Conservation (phyloP, 345 rosid genomes). For the Mangifera indica region DNA sequence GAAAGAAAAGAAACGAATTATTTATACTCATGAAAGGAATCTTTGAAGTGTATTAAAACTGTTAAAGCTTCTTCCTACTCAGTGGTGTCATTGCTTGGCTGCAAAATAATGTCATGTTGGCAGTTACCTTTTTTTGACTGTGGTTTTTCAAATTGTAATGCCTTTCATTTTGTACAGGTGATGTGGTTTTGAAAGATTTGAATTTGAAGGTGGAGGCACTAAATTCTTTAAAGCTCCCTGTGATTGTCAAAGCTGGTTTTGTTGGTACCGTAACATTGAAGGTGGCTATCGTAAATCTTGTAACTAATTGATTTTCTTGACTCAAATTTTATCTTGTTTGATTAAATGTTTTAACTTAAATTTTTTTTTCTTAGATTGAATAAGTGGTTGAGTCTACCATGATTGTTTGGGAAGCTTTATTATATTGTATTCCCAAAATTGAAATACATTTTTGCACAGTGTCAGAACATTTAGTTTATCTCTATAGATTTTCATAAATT, state of each 20-base stretch:
- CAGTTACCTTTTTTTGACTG: background rate
- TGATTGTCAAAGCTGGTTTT: slow-evolving; percentile 96
- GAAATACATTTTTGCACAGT: background rate
- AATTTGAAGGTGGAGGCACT: slow-evolving; percentile 93
- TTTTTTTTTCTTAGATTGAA: background rate
- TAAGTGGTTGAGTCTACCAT: background rate
- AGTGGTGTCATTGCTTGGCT: slow-evolving; percentile 18
- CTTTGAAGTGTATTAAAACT: slow-evolving; percentile 8
- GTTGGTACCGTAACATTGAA: slow-evolving; percentile 85
- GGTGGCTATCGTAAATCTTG: slow-evolving; percentile 41
- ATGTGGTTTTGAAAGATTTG: slow-evolving; percentile 94
- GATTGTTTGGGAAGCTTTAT: background rate
- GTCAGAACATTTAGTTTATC: no score
- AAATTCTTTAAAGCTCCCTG: slow-evolving; percentile 88
- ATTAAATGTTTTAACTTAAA: background rate
- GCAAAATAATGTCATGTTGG: slow-evolving; percentile 16
- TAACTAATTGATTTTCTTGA: background rate
- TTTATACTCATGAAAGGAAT: background rate
- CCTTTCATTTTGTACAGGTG: slow-evolving; percentile 51
- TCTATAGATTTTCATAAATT: no score
- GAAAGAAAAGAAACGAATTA: background rate
- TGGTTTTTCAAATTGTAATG: slow-evolving; percentile 4
- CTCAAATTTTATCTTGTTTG: background rate
- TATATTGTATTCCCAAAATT: background rate
- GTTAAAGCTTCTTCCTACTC: background rate